Evolutionary conservation across 2,329 filamentous ascomycete genomes (phyloP), one percentile per base, ranked within the genome.

Genomic region (Emergomyces africanus): DNA sequence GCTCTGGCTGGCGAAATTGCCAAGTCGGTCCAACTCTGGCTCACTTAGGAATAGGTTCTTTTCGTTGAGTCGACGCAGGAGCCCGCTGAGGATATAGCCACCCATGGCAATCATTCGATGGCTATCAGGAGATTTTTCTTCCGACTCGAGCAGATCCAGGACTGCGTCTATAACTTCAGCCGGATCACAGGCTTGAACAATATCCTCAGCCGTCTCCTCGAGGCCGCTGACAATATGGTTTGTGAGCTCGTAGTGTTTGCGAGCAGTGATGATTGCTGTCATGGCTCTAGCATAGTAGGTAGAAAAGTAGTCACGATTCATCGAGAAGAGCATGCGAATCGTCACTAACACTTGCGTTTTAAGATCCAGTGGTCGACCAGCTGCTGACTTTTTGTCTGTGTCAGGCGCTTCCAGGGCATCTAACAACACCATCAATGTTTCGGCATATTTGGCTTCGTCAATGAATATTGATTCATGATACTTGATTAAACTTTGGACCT

Each of bases 341-440:
- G 73, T 75, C 25, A 72, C 66, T 30, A 77, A 63, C n/a, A 75
- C 68, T 57, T 76, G 74, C 2, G 72, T 74, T 59, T 76, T 76
- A 53, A 74, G 61, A 51, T 76, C 74, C 44, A 69, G 58, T 10
- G 67, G 60, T 23, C 65, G 62, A 37, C 62, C 61, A 18, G 63
- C 57, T 41, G 67, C 61, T 37, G 67, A 61, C 50, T 66, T 67
- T 54, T 68, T 69, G 37, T 69, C 60, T 14, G 42, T 69, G 5
- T 67, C 64, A 0, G 68, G 63, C 10, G 65, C 64, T 61, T 75
- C 71, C 15, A 77, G 64, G 46, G 72, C 71, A 12, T 66, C 66
- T 28, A 76, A 60, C 41, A 77, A 63, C 30, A 72, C 72, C 37
- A 71, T 55, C 1, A 77, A 61, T 60, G 75, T 66, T 35, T 70